Conservation (phyloP, 2,329 filamentous ascomycete species). For the Trichoderma koningii region DNA sequence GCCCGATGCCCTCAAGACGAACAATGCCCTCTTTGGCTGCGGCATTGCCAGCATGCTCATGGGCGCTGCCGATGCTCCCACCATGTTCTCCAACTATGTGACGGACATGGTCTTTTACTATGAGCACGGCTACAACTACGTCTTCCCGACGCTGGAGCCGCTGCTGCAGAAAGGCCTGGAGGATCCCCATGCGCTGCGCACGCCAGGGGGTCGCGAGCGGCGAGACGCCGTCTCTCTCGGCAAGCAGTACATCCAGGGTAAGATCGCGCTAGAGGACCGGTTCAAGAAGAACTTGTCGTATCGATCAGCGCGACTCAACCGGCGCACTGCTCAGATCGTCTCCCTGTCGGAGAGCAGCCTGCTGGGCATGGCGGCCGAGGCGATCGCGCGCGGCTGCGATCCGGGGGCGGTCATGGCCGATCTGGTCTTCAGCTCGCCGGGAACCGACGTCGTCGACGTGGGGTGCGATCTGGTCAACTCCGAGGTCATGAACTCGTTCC, state of each 20-base stretch:
- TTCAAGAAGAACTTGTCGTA: conserved; percentile 23
- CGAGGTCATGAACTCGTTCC: conserved; percentile 32
- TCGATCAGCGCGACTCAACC: conserved; percentile 27
- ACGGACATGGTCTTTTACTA: conserved; percentile 34
- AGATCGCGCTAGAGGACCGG: conserved; percentile 29
- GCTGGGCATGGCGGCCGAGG: conserved; percentile 31
- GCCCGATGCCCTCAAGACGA: conserved; percentile 30
- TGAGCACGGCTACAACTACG: conserved; percentile 32
- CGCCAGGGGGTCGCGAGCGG: conserved; percentile 29
- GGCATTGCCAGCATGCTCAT: conserved; percentile 31
- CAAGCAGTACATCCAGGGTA: conserved; percentile 30
- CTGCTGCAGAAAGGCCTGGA: conserved; percentile 28
- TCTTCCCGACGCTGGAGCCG: conserved; percentile 30
- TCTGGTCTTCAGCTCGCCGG: conserved; percentile 31
- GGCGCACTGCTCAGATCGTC: conserved; percentile 29
- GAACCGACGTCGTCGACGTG: conserved; percentile 32
- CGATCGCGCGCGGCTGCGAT: conserved; percentile 31
- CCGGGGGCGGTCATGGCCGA: conserved; percentile 31
- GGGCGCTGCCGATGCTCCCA: conserved; percentile 29
- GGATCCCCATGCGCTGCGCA: conserved; percentile 29
- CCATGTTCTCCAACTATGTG: conserved; percentile 33
- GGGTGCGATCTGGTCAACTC: conserved; percentile 32
- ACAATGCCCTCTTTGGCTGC: conserved; percentile 32
- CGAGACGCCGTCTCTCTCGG: conserved; percentile 29
- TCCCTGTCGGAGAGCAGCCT: conserved; percentile 32